Percentiles rank a stretch among this genome's conserved stretches.
phyloP scores from a whole-genome alignment of 1,284 basidiomycete genomes.

The Ganoderma resinaceum region DNA sequence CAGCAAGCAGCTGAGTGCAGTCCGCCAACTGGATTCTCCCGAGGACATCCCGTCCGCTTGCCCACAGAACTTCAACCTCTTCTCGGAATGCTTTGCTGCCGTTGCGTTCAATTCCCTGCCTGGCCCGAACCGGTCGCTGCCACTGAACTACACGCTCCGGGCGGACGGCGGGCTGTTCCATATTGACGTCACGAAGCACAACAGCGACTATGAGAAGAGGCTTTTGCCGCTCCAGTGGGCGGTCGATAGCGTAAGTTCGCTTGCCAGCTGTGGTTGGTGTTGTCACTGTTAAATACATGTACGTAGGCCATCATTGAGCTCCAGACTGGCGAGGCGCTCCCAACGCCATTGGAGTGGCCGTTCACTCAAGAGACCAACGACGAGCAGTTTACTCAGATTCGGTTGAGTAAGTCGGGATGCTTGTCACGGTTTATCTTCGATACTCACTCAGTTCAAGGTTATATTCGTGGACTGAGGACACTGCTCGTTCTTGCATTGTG shows the following conservation, averaged over 20 bases:
- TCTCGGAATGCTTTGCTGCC: conserved; percentile 76
- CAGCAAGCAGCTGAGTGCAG: conserved; percentile 48
- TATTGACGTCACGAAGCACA: conserved; percentile 70
- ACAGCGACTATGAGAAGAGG: conserved; percentile 72
- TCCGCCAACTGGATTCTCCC: conserved; percentile 55
- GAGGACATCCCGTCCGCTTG: conserved; percentile 63
- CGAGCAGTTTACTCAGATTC: conserved; percentile 58
- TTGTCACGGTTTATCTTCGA: background rate
- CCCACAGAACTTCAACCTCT: conserved; percentile 75
- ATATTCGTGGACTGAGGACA: conserved; percentile 62
- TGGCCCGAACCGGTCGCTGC: conserved; percentile 40
- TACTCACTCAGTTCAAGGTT: conserved; percentile 49
- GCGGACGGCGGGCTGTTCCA: conserved; percentile 70
- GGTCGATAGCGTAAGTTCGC: conserved; percentile 63
- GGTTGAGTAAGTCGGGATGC: conserved; percentile 56
- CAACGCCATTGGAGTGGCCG: conserved; percentile 73
- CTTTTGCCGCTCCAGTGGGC: conserved; percentile 82
- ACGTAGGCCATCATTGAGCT: conserved; percentile 72
- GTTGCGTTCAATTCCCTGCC: conserved; percentile 72
- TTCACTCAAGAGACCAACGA: conserved; percentile 73
- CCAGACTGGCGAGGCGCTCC: conserved; percentile 57
- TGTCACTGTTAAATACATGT: background rate
- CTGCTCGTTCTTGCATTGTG: conserved; percentile 72
- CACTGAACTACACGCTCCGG: conserved; percentile 75
- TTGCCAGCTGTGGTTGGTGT: background rate